Evolutionary conservation across 306 rosid genomes (phyloP), one percentile per base, ranked within the genome.

Genomic region (Urtica urens): DNA sequence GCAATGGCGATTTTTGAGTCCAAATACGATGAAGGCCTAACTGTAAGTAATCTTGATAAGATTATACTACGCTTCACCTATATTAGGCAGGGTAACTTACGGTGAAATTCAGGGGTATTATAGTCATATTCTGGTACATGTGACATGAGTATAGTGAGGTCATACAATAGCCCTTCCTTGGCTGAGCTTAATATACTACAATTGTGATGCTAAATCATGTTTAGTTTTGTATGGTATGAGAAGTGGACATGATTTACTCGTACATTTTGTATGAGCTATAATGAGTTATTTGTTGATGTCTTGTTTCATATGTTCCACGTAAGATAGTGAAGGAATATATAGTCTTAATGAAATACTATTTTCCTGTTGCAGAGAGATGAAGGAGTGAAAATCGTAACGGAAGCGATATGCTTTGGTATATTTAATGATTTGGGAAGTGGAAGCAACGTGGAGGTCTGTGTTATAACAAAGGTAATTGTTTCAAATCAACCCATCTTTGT

Each of bases 391-490:
- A 15, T 87, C 48, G 87, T 87, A 15, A 56, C 70, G 15, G 95
- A 84, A 53, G 90, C 97, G 1, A 81, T 88, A 52, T 81, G 78
- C 72, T 81, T 95, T 40, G 97, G 97, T 54, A 81, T 88, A 42
- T 88, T 84, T 49, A 88, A 84, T 64, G 97, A 88, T 66, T 64
- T 88, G 78, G 97, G 97, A 39, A 88, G 93, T 70, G 97, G 97
- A 65, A 84, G 93, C 67, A 84, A 88, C 37, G 95, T 88, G 15
- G 97, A 88, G 51, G 69, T 84, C 54, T 88, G 95, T 62, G 90
- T 88, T 23, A 84, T 88, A 60, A 88, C 97, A 57, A 88, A 81
- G 97, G 97, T 88, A 38, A 58, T 8, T 47, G 43, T 64, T n/a
- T n/a, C n/a, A n/a, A n/a, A n/a, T n/a, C n/a, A n/a, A n/a, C n/a